Conservation (phyloP, 129 eudicot species). For the Glebionis coronaria region DNA sequence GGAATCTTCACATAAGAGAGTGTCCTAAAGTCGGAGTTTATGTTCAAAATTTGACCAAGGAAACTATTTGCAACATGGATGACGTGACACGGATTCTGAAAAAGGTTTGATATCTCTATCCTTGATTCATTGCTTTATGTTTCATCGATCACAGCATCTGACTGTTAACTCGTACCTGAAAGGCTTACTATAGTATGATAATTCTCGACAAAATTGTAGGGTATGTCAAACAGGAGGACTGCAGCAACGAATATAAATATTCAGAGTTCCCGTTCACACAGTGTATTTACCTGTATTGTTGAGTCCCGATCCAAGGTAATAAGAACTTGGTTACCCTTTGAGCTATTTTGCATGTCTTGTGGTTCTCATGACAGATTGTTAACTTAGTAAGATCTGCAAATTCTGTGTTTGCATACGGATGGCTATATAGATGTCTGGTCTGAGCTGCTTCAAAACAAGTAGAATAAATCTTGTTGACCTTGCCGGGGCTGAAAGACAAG, state of each 20-base stretch:
- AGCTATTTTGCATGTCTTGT: too few relatives aligned
- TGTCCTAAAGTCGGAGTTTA: slow-evolving; percentile 85
- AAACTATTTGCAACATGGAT: slow-evolving; percentile 61
- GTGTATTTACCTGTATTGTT: slow-evolving; percentile 96
- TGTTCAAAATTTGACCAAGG: slow-evolving; percentile 85
- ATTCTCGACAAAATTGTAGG: slow-evolving; percentile 42
- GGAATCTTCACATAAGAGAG: slow-evolving; percentile 86
- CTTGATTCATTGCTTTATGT: too few relatives aligned
- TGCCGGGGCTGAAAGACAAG: slow-evolving; percentile 99
- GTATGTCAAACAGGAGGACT: slow-evolving; percentile 77
- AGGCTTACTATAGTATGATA: not conserved
- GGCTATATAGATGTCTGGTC: slow-evolving; percentile 58
- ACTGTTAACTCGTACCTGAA: too few relatives aligned
- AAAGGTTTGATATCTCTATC: slow-evolving; percentile 45
- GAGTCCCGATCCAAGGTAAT: slow-evolving; percentile 96
- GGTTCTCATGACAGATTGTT: not conserved
- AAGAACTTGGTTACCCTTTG: too few relatives aligned
- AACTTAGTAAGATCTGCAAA: not conserved
- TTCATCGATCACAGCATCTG: not conserved
- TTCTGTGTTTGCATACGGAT: not conserved
- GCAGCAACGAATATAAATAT: slow-evolving; percentile 79
- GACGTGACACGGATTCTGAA: slow-evolving; percentile 72
- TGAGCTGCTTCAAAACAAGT: slow-evolving; percentile 81
- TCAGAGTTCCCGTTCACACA: slow-evolving; percentile 95
- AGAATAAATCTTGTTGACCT: slow-evolving; percentile 94